Conservation (phyloP, 805 yeast genomes). For the Sugiyamaella smithiae region DNA sequence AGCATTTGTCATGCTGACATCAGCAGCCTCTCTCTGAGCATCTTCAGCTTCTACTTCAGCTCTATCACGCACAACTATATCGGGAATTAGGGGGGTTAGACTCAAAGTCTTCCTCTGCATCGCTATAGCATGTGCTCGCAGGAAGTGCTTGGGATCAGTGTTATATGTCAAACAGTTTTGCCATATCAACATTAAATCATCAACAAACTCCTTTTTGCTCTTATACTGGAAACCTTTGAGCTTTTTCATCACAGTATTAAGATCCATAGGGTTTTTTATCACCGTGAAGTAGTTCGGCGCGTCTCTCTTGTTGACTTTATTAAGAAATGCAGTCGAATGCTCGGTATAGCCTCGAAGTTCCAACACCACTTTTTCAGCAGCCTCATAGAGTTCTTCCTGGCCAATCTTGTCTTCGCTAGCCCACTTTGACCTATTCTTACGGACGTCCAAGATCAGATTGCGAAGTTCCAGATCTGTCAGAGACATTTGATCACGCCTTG, state of each 20-base stretch:
- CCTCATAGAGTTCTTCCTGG: constrained; percentile 96
- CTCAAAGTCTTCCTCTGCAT: constrained; percentile 87
- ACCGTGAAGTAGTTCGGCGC: constrained; percentile 94
- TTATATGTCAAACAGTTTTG: constrained; percentile 88
- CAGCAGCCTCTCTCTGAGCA: constrained; percentile 15
- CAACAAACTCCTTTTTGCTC: constrained; percentile 88
- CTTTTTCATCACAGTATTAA: constrained; percentile 90
- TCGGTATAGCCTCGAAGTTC: constrained; percentile 91
- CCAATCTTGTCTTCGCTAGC: constrained; percentile 93
- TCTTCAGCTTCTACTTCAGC: constrained; percentile 41
- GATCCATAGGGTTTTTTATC: constrained; percentile 93
- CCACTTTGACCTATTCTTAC: constrained; percentile 96
- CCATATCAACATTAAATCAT: constrained; percentile 94
- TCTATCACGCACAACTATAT: constrained; percentile 65
- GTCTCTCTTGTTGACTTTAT: constrained; percentile 94
- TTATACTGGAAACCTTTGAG: constrained; percentile 76
- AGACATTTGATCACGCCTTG: constrained; percentile 65
- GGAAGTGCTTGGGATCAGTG: constrained; percentile 89
- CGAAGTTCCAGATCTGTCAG: constrained; percentile 81
- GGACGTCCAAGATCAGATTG: constrained; percentile 82
- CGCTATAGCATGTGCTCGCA: constrained; percentile 89
- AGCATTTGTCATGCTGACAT: constrained; percentile 5
- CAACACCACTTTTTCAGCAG: constrained; percentile 90
- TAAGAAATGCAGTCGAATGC: constrained; percentile 92
- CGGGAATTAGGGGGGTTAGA: constrained; percentile 83